phyloP scores from a whole-genome alignment of 129 eudicot genomes.

The Deinandra increscens region DNA sequence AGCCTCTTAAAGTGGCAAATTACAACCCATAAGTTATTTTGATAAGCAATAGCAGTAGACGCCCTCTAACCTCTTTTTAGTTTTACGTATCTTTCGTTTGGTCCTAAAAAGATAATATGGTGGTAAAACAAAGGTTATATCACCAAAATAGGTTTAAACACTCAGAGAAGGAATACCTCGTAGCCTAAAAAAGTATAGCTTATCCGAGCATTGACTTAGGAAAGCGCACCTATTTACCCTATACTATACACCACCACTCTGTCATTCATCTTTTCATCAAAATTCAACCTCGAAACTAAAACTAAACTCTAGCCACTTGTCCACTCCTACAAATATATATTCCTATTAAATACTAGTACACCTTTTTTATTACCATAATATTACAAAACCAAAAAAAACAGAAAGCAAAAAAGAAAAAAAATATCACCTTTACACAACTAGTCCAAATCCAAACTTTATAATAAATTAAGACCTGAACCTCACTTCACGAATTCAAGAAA shows the following conservation, averaged over 20 bases:
- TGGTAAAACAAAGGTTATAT: too few relatives aligned
- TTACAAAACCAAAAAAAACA: neutral
- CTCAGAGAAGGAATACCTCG: too few relatives aligned
- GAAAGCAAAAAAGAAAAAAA: too few relatives aligned
- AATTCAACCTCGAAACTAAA: conserved; percentile 28
- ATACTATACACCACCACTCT: conserved; percentile 24
- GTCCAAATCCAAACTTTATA: conserved; percentile 20
- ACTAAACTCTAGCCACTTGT: conserved; percentile 31
- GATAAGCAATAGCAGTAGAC: too few relatives aligned
- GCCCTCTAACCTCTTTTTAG: too few relatives aligned
- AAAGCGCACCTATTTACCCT: conserved; percentile 9
- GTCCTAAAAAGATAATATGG: too few relatives aligned
- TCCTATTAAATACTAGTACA: neutral
- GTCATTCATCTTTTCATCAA: conserved; percentile 30
- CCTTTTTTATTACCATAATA: neutral
- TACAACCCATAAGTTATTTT: too few relatives aligned
- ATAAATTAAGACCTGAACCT: conserved; percentile 20
- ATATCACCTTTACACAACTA: neutral
- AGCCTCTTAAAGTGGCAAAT: too few relatives aligned
- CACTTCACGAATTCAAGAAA: conserved; percentile 3
- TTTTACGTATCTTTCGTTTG: too few relatives aligned
- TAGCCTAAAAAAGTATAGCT: too few relatives aligned
- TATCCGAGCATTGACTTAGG: conserved; percentile 17
- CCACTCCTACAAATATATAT: conserved; percentile 18
- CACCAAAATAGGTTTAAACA: too few relatives aligned